A percentile compares a stretch with the other conserved stretches of the same genome.
phyloP scores from a whole-genome alignment of 176 grass and related monocot genomes.

The Raddia distichophylla region DNA sequence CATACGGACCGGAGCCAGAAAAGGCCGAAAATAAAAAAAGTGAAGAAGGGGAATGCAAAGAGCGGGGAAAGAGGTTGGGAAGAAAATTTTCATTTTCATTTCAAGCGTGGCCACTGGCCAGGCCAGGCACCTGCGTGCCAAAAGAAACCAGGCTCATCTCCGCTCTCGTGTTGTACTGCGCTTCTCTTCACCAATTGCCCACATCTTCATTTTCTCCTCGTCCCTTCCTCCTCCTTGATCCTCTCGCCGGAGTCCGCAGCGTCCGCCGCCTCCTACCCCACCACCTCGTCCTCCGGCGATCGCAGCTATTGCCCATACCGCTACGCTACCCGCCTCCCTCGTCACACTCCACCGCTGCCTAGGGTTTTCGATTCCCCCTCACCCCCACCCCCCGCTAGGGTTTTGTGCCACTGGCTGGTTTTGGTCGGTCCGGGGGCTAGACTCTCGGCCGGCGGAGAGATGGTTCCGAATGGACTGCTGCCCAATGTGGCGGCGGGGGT shows the following conservation, averaged over 20 bases:
- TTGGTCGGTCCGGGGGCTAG: not conserved
- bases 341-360: not conserved
- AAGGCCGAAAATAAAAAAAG: not conserved
- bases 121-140: not conserved
- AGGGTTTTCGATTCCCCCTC: not conserved
- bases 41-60: not conserved
- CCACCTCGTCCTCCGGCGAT: not conserved
- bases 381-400: not conserved
- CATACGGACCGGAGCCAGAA: not conserved
- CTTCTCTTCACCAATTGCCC: too few relatives aligned
- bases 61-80: not conserved
- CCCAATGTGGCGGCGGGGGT: constrained; percentile 38
- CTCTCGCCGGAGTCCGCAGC: not conserved
- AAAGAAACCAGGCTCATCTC: not conserved
- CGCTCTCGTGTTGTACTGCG: not conserved
- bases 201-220: not conserved
- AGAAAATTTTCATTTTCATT: not conserved
- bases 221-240: not conserved
- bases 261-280: not conserved
- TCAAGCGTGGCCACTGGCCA: not conserved
- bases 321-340: too few relatives aligned
- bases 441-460: not conserved
- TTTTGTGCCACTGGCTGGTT: not conserved
- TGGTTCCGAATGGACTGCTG: constrained; percentile 46
- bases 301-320: not conserved